Base-by-base conservation (phyloP, 2,329 filamentous ascomycete genomes). In the Aureobasidium melanogenum region DNA sequence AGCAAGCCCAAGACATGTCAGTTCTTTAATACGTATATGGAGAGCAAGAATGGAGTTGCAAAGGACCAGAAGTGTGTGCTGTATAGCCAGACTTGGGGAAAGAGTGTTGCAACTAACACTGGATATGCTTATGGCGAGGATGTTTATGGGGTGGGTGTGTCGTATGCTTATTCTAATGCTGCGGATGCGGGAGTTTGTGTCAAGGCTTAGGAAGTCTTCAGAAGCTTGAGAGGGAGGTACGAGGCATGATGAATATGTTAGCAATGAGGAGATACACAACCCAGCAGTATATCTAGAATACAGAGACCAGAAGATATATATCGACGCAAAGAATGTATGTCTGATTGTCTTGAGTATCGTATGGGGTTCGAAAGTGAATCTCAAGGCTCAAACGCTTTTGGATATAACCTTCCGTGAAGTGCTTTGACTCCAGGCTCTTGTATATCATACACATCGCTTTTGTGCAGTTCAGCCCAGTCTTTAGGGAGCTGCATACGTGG, bases 11-110 rank as follows among this genome's bases (percentile, higher is more conserved):
- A 62, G 32, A 58, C 52, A 1, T 67, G 66, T 55, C 38, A 26
- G 36, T 69, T 68, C 70, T 73, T 76, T 66, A 74, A 73, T 46
- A 68, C 71, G 0, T 78, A 74, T 63, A 66, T 77, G 54, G 62
- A 76, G 19, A 67, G 69, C 56, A 71, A 70, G 67, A 75, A 76
- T 63, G 70, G 71, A 8, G 55, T 61, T 24, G 66, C 71, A 1
- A 61, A 70, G 34, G 74, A 74, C 12, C 72, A 72, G 19, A 71
- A 73, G 61, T 77, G 75, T 66, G 65, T 70, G 24, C 57, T 77
- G 51, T 77, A 75, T 66, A 61, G 64, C 12, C 51, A 63, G 24
- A 24, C 46, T n/a, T 69, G 66, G 67, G 46, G 48, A 32, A 55
- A 47, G 17, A 52, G 24, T 17, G 66, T 66, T 46, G 65, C 64